Percentiles rank a stretch among this genome's conserved stretches.
These are phyloP conservation scores for Piper betle DNA, from an alignment of 164 flowering plant species.

Conservation along the genomic window DNA sequence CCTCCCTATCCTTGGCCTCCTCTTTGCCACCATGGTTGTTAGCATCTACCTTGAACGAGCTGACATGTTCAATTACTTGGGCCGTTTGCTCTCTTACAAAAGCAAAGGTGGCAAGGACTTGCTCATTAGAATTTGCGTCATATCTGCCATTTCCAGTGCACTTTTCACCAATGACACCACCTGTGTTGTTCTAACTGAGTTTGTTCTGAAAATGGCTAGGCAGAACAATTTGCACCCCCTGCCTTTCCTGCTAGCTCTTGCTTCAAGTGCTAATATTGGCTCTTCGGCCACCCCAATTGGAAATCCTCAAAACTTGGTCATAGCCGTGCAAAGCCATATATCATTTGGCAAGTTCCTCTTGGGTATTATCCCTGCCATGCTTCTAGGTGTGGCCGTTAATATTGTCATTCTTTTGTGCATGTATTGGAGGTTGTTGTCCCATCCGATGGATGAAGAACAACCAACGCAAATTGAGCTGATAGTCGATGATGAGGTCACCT, in stretches of 20 bases:
- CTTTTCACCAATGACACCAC: constrained; percentile 86
- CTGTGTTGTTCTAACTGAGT: constrained; percentile 79
- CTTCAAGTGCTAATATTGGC: constrained; percentile 84
- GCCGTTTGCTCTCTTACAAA: constrained; percentile 58
- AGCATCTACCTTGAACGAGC: constrained; percentile 73
- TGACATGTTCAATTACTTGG: constrained; percentile 77
- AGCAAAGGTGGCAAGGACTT: constrained; percentile 70
- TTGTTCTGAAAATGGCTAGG: constrained; percentile 65
- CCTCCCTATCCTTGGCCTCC: constrained; percentile 85
- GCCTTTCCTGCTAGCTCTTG: constrained; percentile 75
- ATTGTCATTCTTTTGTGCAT: constrained; percentile 37
- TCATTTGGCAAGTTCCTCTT: constrained; percentile 50
- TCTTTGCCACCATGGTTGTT: constrained; percentile 91
- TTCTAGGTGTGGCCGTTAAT: constrained; percentile 50
- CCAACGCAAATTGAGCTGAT: constrained; percentile 24
- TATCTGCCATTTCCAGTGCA: constrained; percentile 80
- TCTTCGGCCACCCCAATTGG: constrained; percentile 92
- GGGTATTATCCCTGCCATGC: constrained; percentile 70
- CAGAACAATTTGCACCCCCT: constrained; percentile 80
- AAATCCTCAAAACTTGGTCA: constrained; percentile 85
- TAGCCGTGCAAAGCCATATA: constrained; percentile 62
- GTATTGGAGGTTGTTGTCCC: constrained; percentile 54
- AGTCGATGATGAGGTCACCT: constrained; percentile 34
- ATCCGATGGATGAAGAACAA: constrained; percentile 44
- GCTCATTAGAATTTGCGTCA: constrained; percentile 48